A percentile compares a stretch with the other conserved stretches of the same genome.
Conservation (phyloP, 805 yeast species). For the Nakazawaea laoshanensis region DNA sequence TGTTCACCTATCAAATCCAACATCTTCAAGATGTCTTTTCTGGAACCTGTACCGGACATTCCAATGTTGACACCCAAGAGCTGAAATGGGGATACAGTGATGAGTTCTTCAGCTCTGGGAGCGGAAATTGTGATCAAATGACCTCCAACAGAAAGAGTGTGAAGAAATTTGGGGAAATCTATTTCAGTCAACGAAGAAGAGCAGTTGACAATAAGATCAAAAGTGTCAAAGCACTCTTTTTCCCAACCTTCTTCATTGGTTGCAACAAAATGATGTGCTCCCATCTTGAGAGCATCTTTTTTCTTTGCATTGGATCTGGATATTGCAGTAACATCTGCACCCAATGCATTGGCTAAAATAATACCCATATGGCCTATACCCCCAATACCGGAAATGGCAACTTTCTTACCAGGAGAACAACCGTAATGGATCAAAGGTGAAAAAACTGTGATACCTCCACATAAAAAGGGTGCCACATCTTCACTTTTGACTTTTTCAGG, state of each 20-base stretch:
- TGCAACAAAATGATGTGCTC: slow-evolving; percentile 47
- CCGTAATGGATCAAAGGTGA: slow-evolving; percentile 51
- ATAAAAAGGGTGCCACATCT: slow-evolving; percentile 62
- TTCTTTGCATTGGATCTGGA: slow-evolving; percentile 43
- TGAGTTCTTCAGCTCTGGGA: too few relatives aligned
- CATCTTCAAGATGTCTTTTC: too few relatives aligned
- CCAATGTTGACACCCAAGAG: too few relatives aligned
- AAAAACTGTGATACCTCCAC: slow-evolving; percentile 72
- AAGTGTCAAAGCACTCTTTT: slow-evolving; percentile 22
- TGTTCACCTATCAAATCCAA: too few relatives aligned
- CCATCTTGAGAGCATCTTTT: slow-evolving; percentile 42
- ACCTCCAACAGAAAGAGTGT: too few relatives aligned
- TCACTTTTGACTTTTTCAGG: slow-evolving; percentile 46
- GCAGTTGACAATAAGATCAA: slow-evolving; percentile 41
- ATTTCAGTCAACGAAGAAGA: slow-evolving; percentile 31
- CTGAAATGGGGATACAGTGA: too few relatives aligned
- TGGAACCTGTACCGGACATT: too few relatives aligned
- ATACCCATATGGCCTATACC: slow-evolving; percentile 64
- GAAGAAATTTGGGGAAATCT: slow-evolving; percentile 14
- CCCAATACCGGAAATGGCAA: slow-evolving; percentile 58
- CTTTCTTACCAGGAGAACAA: slow-evolving; percentile 29
- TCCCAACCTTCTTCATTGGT: slow-evolving; percentile 33
- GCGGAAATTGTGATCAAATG: too few relatives aligned
- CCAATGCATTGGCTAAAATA: slow-evolving; percentile 51
- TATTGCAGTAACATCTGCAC: slow-evolving; percentile 54